phyloP scores from a whole-genome alignment of 352 stramenopile genomes.

The Albugo laibachii region DNA sequence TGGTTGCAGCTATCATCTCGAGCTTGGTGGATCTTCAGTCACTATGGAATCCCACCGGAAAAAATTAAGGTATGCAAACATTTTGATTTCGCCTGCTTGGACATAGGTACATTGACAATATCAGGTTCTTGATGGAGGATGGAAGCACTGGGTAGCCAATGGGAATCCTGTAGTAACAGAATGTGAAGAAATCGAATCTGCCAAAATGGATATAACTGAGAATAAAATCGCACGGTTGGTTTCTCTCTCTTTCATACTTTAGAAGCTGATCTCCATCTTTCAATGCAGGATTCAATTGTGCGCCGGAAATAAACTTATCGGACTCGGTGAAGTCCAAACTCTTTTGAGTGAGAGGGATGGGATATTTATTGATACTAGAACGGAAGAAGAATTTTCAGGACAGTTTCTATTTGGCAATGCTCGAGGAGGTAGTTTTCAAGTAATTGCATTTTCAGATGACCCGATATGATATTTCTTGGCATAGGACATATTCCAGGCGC shows the following conservation, averaged over 20 bases:
- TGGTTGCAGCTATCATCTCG: conserved; percentile 25
- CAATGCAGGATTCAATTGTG: not conserved
- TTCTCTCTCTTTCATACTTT: not conserved
- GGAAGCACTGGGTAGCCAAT: conserved; percentile 39
- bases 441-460: not conserved
- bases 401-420: conserved; percentile 17
- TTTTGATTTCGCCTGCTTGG: no score
- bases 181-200: not conserved
- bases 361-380: conserved; percentile 19
- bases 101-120: no score
- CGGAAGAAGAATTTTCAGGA: conserved; percentile 17
- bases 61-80: conserved; percentile 30
- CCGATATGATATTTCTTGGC: not conserved
- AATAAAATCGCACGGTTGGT: not conserved
- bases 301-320: not conserved
- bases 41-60: conserved; percentile 48
- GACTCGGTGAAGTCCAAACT: not conserved
- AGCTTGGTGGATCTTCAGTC: conserved; percentile 62
- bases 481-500: conserved; percentile 40
- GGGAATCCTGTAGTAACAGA: conserved; percentile 21
- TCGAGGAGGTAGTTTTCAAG: conserved; percentile 6
- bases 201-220: no score
- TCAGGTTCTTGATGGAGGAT: conserved; percentile 46
- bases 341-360: not conserved
- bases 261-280: not conserved